A percentile compares a stretch with the other conserved stretches of the same genome.
These are phyloP conservation scores for Scutellaria baicalensis DNA, from an alignment of 257 asterid species.

Conservation along the genomic window DNA sequence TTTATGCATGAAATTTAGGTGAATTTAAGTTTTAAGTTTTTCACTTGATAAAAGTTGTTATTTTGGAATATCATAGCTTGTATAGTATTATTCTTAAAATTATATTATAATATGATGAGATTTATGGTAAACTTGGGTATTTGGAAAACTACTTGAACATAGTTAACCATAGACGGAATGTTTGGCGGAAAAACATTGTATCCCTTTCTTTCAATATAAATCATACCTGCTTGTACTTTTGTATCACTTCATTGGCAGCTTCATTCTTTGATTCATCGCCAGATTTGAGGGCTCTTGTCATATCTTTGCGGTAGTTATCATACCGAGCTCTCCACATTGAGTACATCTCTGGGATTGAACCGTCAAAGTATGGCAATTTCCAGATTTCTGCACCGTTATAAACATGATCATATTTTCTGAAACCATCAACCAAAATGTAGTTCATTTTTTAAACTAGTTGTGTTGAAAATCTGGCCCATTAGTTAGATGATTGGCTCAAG, in stretches of 20 bases:
- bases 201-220: background rate
- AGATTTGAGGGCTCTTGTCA: constrained; percentile 31
- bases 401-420: background rate
- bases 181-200: no score
- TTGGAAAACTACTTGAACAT: no score
- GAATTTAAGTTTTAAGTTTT: no score
- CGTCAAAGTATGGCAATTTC: constrained; percentile 45
- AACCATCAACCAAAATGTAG: background rate
- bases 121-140: no score
- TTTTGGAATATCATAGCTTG: no score
- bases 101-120: no score
- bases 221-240: constrained; percentile 58
- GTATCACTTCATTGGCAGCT: constrained; percentile 46
- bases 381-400: constrained; percentile 31
- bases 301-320: constrained; percentile 37
- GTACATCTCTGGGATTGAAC: constrained; percentile 16
- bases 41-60: no score
- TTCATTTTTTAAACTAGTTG: background rate
- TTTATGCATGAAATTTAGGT: no score
- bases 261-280: constrained; percentile 26
- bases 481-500: background rate
- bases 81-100: no score
- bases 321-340: constrained; percentile 39
- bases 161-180: no score
- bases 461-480: background rate